Conservation (phyloP, 176 grass and related monocot species). For the Triticum dicoccoides region DNA sequence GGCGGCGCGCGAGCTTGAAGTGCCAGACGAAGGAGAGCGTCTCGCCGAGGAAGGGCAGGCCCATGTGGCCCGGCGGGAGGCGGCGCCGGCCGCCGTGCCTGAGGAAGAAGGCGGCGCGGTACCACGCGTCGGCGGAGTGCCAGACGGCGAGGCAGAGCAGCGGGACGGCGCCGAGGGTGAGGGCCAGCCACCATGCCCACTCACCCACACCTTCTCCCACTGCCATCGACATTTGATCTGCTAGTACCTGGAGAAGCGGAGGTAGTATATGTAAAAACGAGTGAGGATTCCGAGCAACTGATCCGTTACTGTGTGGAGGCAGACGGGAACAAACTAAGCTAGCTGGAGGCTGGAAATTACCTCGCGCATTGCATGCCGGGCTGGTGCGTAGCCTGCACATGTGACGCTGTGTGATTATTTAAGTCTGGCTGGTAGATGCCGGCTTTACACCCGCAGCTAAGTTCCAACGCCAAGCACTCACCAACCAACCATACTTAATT, state of each 20-base stretch:
- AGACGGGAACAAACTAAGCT: neutral
- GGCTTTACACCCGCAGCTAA: too few relatives aligned
- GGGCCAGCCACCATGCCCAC: neutral
- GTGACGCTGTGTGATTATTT: too few relatives aligned
- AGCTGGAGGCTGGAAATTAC: too few relatives aligned
- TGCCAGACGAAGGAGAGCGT: conserved; percentile 30
- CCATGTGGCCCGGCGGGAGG: conserved; percentile 50
- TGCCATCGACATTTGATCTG: neutral
- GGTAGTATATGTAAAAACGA: neutral
- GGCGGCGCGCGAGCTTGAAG: conserved; percentile 28
- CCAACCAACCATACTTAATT: too few relatives aligned
- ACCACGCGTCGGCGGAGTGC: neutral
- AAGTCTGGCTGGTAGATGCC: too few relatives aligned
- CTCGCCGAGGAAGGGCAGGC: conserved; percentile 44
- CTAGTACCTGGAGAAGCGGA: neutral
- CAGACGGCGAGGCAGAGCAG: neutral
- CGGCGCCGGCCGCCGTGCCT: neutral
- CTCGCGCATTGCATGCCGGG: too few relatives aligned
- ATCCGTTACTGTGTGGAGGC: neutral
- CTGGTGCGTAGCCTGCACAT: too few relatives aligned
- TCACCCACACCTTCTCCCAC: neutral
- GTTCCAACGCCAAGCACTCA: too few relatives aligned
- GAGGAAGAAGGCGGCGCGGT: conserved; percentile 16
- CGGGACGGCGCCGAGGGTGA: neutral
- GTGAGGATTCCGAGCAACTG: neutral